phyloP scores from a whole-genome alignment of 345 rosid genomes.

The Hevea brasiliensis region DNA sequence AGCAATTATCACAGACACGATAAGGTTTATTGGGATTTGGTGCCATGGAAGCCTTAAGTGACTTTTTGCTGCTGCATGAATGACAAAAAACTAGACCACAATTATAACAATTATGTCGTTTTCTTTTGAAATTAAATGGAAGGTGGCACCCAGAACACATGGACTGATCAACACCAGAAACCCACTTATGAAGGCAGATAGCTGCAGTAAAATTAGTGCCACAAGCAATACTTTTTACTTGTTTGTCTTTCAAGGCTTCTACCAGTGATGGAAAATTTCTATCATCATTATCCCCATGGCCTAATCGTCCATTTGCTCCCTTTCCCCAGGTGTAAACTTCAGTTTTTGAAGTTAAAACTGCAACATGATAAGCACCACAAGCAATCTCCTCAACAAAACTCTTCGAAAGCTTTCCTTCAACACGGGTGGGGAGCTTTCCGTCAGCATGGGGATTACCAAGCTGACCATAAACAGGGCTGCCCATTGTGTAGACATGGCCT shows the following conservation, averaged over 20 bases:
- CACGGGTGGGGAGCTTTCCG: constrained; percentile 78
- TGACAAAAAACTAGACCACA: constrained; percentile 95
- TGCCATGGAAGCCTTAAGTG: constrained; percentile 93
- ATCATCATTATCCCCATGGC: constrained; percentile 92
- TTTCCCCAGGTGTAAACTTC: constrained; percentile 99
- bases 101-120: constrained; percentile 78
- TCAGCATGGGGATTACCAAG: constrained; percentile 88
- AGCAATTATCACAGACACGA: constrained; percentile 93
- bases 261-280: constrained; percentile 72
- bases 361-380: constrained; percentile 97
- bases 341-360: constrained; percentile 82
- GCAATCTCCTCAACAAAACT: constrained; percentile 90
- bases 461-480: constrained; percentile 96
- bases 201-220: constrained; percentile 94
- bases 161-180: constrained; percentile 91
- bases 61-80: constrained; percentile 89
- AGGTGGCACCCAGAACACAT: constrained; percentile 98
- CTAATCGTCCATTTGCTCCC: constrained; percentile 94
- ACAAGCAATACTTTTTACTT: constrained; percentile 89
- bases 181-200: constrained; percentile 97
- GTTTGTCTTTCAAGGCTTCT: constrained; percentile 92
- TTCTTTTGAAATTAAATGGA: constrained; percentile 84
- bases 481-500: constrained; percentile 93
- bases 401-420: constrained; percentile 86
- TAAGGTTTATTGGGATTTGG: constrained; percentile 91